Base-by-base conservation (phyloP, 2,329 filamentous ascomycete species). In the Scolecobasidium constrictum region DNA sequence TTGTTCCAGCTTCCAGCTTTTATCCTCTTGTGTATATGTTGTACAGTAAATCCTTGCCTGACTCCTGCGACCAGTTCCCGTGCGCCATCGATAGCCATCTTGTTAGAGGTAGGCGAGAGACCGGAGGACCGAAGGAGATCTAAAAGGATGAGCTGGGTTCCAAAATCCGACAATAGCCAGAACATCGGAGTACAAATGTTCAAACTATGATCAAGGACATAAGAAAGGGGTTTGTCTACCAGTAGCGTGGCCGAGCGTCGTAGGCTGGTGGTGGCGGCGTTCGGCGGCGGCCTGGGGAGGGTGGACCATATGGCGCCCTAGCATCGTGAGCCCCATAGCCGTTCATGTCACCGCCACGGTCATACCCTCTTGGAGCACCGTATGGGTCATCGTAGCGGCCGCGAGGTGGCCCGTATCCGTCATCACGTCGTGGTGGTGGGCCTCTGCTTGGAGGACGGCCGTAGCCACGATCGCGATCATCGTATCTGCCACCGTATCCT, bases 351-450 rank as follows among this genome's bases (percentile, higher is more conserved):
- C 80, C 77, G 52, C 72, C 63, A 46, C 66, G 72, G 47, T 71
- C 71, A 41, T 72, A 71, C 35, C 71, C 68, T 42, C 67, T 68
- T 46, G 65, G 65, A 46, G 62, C 54, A 49, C 67, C 70, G 64
- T 90, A 92, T 21, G 82, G 81, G 53, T 92, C 86, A 46, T 87
- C 83, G 55, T 83, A 84, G 46, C 82, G 67, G 9, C 9, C 9
- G 50, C 67, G 67, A 69, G 62, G 71, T 45, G 74, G 75, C 49
- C 78, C 77, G 43, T 78, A 77, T 55, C 70, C 69, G 43, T 88
- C 82, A 49, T 83, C 71, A 35, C 83, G 80, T 50, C 73, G 72
- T 49, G 82, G 81, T 50, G 83, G 81, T 35, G 39, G 39, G 15
- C 38, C 34, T 16, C 83, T 83, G 47, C 86, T 86, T 44, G 85